phyloP scores from a whole-genome alignment of 140 eudicot genomes.

The Senecio squalidus region DNA sequence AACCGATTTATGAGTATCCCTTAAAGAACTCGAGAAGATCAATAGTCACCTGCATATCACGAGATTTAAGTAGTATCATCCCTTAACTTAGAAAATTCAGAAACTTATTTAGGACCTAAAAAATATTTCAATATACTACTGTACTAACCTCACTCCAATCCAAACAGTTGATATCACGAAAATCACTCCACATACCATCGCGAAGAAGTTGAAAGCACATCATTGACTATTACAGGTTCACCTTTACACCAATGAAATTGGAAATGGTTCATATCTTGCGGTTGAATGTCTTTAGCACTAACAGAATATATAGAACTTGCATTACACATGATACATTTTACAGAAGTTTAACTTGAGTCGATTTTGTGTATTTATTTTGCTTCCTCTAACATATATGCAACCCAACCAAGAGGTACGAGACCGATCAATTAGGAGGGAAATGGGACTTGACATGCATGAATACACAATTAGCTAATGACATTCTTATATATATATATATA shows the following conservation, averaged over 20 bases:
- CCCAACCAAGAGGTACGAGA: too few species aligned
- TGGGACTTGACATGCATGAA: too few species aligned
- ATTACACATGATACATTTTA: slow-evolving; percentile 18
- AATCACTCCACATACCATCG: slow-evolving; percentile 73
- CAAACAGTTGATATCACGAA: slow-evolving; percentile 41
- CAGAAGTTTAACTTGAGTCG: background rate
- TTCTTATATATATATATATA: too few species aligned
- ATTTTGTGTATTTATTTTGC: background rate
- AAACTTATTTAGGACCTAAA: too few species aligned
- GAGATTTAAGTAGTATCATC: background rate
- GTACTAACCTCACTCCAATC: slow-evolving; percentile 50
- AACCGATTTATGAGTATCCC: slow-evolving; percentile 43
- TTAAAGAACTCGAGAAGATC: slow-evolving; percentile 34
- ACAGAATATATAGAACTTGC: slow-evolving; percentile 30
- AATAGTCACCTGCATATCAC: slow-evolving; percentile 37
- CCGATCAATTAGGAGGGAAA: too few species aligned
- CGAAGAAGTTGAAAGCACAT: slow-evolving; percentile 36
- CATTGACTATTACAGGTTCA: slow-evolving; percentile 45
- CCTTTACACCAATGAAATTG: slow-evolving; percentile 53
- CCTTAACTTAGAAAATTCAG: too few species aligned
- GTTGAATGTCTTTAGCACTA: slow-evolving; percentile 29
- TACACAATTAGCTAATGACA: too few species aligned
- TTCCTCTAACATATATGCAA: slow-evolving; percentile 15
- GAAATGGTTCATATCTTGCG: slow-evolving; percentile 40
- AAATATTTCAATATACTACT: background rate